These are phyloP conservation scores for Neofusicoccum cordaticola DNA, from an alignment of 2,329 filamentous ascomycete genomes.

Conservation along the genomic window DNA sequence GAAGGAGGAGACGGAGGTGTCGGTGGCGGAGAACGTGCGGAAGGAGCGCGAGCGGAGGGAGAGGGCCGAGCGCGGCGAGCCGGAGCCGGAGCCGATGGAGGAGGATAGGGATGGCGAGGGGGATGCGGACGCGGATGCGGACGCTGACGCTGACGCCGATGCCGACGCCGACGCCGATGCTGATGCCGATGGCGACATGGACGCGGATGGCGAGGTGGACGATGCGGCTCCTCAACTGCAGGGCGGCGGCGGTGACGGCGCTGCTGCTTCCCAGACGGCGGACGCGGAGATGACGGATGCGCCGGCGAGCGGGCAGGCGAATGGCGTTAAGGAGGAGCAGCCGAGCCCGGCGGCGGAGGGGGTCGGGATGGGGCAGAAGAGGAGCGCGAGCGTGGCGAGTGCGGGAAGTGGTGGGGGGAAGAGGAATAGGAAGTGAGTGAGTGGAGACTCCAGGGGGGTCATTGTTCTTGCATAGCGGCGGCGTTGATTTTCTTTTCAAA, in stretches of 20 bases:
- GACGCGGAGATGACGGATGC: constrained; percentile 12
- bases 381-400: constrained; percentile 80
- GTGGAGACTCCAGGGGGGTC: too few relatives aligned
- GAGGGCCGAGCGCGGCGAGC: constrained; percentile 19
- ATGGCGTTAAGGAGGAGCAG: constrained; percentile 3
- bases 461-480: too few relatives aligned
- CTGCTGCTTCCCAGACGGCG: not conserved
- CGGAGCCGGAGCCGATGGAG: constrained; percentile 27
- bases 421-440: constrained; percentile 29
- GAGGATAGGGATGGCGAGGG: constrained; percentile 21
- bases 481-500: too few relatives aligned
- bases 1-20: constrained; percentile 71
- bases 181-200: not conserved
- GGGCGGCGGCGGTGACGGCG: not conserved
- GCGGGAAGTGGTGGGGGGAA: constrained; percentile 37
- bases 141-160: not conserved
- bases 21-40: constrained; percentile 39
- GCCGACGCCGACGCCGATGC: not conserved
- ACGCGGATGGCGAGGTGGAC: constrained; percentile 35
- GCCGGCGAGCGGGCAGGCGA: not conserved
- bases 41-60: constrained; percentile 26
- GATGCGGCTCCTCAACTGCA: not conserved
- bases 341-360: constrained; percentile 16
- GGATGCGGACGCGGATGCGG: not conserved
- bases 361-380: constrained; percentile 56